Percentiles rank a stretch among this genome's conserved stretches.
These are phyloP conservation scores for Aquilaria sinensis DNA, from an alignment of 345 rosid genomes.

Conservation along the genomic window DNA sequence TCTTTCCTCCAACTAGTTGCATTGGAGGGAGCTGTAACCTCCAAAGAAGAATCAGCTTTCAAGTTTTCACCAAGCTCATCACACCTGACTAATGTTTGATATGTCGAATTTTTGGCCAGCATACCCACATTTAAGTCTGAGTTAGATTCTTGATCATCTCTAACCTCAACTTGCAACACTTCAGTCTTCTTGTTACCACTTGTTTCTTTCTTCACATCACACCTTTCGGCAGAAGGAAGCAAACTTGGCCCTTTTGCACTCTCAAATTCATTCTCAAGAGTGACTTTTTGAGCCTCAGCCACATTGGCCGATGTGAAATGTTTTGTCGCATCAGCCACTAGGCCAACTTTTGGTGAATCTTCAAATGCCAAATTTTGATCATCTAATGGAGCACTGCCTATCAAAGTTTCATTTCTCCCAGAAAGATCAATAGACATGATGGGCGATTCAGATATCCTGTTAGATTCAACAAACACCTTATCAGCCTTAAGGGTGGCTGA, in stretches of 20 bases:
- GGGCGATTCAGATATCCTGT: slow-evolving; percentile 7
- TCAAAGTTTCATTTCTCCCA: slow-evolving; percentile 16
- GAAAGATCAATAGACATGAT: slow-evolving; percentile 5
- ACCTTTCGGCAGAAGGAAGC: slow-evolving; percentile 8
- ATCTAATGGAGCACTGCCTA: slow-evolving; percentile 11
- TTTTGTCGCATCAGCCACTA: slow-evolving; percentile 9
- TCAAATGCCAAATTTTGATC: slow-evolving; percentile 6
- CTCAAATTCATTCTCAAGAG: slow-evolving; percentile 15
- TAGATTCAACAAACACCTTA: slow-evolving; percentile 11
- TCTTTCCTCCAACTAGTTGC: slow-evolving; percentile 17
- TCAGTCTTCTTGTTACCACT: slow-evolving; percentile 17
- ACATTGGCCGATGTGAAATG: slow-evolving; percentile 17
- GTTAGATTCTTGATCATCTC: neutral
- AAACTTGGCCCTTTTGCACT: slow-evolving; percentile 7
- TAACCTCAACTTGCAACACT: slow-evolving; percentile 19
- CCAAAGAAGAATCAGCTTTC: slow-evolving; percentile 11
- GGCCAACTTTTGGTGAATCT: slow-evolving; percentile 11
- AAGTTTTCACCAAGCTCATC: slow-evolving; percentile 15
- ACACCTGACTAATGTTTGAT: slow-evolving; percentile 15
- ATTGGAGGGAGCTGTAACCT: slow-evolving; percentile 7
- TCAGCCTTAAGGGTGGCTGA: slow-evolving; percentile 8
- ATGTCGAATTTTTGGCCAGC: slow-evolving; percentile 12
- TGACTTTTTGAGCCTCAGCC: slow-evolving; percentile 9
- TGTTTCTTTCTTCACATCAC: slow-evolving; percentile 19
- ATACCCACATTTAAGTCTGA: slow-evolving; percentile 5